Conservation (phyloP, 352 stramenopile species). For the Pythium aristosporum region DNA sequence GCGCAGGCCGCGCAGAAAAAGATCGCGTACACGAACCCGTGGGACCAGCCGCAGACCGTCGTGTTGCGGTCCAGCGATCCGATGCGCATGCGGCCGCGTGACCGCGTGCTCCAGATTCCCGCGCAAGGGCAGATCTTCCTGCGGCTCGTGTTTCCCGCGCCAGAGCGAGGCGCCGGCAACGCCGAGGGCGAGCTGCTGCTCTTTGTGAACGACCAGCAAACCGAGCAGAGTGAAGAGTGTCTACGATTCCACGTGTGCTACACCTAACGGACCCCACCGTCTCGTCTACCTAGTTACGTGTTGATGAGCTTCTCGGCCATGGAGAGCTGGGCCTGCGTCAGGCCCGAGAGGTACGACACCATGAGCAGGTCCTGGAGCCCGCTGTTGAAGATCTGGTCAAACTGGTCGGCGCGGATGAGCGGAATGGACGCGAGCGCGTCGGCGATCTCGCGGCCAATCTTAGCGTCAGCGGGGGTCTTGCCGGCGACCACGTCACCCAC, state of each 20-base stretch:
- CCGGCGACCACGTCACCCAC: slow-evolving; percentile 90
- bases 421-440: slow-evolving; percentile 94
- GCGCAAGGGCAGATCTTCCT: slow-evolving; percentile 55
- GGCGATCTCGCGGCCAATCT: slow-evolving; percentile 92
- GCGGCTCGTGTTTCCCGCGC: slow-evolving; percentile 42
- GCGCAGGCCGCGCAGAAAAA: slow-evolving; percentile 84
- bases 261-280: slow-evolving; percentile 26
- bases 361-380: slow-evolving; percentile 98
- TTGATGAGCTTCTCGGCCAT: slow-evolving; percentile 98
- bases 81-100: slow-evolving; percentile 65
- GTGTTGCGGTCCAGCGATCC: slow-evolving; percentile 82
- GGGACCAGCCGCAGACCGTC: slow-evolving; percentile 83
- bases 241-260: slow-evolving; percentile 87
- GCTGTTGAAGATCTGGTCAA: slow-evolving; percentile 96
- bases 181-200: slow-evolving; percentile 55
- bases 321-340: slow-evolving; percentile 96
- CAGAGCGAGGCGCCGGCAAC: not conserved
- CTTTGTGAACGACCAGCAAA: slow-evolving; percentile 92
- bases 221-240: slow-evolving; percentile 93
- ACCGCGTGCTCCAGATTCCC: slow-evolving; percentile 54
- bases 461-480: slow-evolving; percentile 73
- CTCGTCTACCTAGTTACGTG: slow-evolving; percentile 40
- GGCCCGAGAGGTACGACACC: slow-evolving; percentile 97
- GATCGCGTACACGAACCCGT: slow-evolving; percentile 93
- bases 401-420: slow-evolving; percentile 92